Conservation (phyloP, 1,284 basidiomycete species). For the Trichosporon sp. region DNA sequence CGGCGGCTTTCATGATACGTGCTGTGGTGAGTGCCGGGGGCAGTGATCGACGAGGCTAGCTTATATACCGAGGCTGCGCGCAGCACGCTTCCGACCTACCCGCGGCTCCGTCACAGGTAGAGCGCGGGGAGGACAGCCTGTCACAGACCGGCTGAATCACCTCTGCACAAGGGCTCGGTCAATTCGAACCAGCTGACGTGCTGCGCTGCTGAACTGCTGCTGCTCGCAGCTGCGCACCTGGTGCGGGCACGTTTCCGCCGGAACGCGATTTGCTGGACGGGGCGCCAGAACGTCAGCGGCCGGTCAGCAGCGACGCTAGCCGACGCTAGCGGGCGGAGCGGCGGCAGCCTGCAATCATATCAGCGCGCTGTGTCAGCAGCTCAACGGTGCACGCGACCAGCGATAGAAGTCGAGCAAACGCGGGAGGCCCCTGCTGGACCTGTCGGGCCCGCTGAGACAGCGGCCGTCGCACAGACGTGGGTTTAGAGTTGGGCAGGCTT, state of each 20-base stretch:
- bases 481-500: not conserved
- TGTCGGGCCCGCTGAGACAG: not conserved
- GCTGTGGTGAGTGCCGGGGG: not conserved
- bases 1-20: slow-evolving; percentile 33
- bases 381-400: not conserved
- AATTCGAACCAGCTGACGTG: not conserved
- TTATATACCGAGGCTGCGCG: not conserved
- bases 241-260: not conserved
- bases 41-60: not conserved
- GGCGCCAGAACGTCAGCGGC: not conserved
- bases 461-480: not conserved
- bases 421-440: too few species aligned
- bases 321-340: not conserved
- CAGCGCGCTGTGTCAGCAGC: not conserved
- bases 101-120: too few species aligned
- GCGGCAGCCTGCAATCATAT: not conserved
- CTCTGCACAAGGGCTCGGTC: not conserved
- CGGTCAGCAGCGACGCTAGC: not conserved
- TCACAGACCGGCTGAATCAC: not conserved
- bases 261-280: not conserved
- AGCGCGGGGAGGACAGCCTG: too few species aligned
- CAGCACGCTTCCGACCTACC: not conserved
- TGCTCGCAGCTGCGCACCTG: not conserved
- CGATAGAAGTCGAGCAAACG: not conserved
- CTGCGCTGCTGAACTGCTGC: not conserved